Evolutionary conservation across 2,329 filamentous ascomycete species (phyloP).

Genomic region (Cercospora janseana): DNA sequence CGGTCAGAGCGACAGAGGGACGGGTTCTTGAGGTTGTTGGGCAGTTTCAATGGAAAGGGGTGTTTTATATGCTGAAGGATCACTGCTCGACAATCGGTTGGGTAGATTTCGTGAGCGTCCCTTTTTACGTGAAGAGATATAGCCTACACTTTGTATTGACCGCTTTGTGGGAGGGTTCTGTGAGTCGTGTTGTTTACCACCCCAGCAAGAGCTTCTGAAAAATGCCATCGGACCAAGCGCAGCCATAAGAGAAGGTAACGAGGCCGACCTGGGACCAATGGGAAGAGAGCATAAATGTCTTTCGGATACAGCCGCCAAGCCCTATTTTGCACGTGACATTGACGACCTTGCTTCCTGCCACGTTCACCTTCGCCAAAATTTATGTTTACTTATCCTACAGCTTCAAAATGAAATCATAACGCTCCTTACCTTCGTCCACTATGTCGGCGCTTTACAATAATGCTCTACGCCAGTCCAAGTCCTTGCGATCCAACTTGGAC

Average conservation of each 20-base stretch:
- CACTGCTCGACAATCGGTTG: background rate
- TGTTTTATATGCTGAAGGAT: background rate
- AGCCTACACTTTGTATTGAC: too few relatives aligned
- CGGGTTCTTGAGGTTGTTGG: background rate
- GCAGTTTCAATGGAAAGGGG: background rate
- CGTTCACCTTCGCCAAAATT: conserved; percentile 6
- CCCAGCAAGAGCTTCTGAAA: too few relatives aligned
- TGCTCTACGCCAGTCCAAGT: conserved; percentile 77
- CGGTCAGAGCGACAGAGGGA: background rate
- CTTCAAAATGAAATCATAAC: conserved; percentile 5
- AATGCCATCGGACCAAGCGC: too few relatives aligned
- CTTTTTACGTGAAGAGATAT: too few relatives aligned
- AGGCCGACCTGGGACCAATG: too few relatives aligned
- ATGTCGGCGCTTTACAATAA: conserved; percentile 71
- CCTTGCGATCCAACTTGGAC: conserved; percentile 73
- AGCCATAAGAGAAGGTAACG: too few relatives aligned
- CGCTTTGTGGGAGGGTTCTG: too few relatives aligned
- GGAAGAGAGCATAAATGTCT: too few relatives aligned
- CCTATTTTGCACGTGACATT: too few relatives aligned
- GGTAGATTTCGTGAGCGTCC: background rate
- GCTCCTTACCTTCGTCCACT: background rate
- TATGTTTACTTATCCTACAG: background rate
- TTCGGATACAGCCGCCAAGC: too few relatives aligned
- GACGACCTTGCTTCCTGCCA: too few relatives aligned
- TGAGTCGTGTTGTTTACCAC: too few relatives aligned